phyloP scores from a whole-genome alignment of 2,329 filamentous ascomycete species.

The Huntiella bhutanensis region DNA sequence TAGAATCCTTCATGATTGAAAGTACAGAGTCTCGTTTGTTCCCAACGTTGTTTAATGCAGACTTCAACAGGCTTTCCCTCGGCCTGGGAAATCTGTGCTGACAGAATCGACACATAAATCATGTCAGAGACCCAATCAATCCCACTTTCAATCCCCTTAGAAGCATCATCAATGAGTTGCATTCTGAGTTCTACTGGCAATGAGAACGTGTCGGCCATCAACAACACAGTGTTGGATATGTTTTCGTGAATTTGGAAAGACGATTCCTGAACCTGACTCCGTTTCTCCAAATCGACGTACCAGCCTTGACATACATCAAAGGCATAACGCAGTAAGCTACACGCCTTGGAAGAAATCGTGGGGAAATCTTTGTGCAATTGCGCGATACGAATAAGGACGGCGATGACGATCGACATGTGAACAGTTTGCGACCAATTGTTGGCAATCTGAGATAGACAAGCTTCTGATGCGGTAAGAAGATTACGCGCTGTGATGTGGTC shows the following conservation, averaged over 20 bases:
- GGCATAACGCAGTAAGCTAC: slow-evolving; percentile 23
- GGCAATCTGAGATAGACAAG: slow-evolving; percentile 19
- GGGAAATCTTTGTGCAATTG: neutral
- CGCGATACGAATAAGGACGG: slow-evolving; percentile 24
- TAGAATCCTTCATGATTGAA: too few relatives aligned
- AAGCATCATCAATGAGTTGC: too few relatives aligned
- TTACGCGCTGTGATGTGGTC: slow-evolving; percentile 16
- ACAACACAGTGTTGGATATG: neutral
- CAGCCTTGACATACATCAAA: slow-evolving; percentile 13
- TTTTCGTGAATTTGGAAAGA: neutral
- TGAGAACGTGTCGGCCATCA: neutral
- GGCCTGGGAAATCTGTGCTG: too few relatives aligned
- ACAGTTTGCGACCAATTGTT: slow-evolving; percentile 31
- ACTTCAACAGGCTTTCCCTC: too few relatives aligned
- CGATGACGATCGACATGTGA: slow-evolving; percentile 22
- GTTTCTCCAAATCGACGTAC: too few relatives aligned
- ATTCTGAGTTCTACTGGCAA: neutral
- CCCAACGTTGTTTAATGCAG: too few relatives aligned
- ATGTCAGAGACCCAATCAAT: too few relatives aligned
- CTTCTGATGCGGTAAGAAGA: slow-evolving; percentile 17
- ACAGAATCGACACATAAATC: too few relatives aligned
- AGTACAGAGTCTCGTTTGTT: too few relatives aligned
- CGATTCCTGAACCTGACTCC: too few relatives aligned
- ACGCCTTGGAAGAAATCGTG: neutral
- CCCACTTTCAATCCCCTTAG: too few relatives aligned